phyloP scores from a whole-genome alignment of 306 rosid species.

The Cucurbita moschata region DNA sequence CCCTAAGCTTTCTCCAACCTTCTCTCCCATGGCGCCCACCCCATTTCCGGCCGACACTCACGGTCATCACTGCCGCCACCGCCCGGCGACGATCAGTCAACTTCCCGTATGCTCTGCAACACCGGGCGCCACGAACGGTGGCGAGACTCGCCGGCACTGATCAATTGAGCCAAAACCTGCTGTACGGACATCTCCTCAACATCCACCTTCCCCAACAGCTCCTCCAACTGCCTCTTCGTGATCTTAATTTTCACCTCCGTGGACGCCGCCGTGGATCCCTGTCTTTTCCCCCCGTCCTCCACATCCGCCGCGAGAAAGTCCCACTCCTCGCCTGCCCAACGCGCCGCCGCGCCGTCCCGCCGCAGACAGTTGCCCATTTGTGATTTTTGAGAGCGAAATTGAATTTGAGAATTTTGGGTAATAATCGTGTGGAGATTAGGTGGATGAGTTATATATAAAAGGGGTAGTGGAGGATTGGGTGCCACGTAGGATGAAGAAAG shows the following conservation, averaged over 20 bases:
- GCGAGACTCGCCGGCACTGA: slow-evolving; percentile 21
- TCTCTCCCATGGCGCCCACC: neutral
- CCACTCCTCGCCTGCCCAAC: slow-evolving; percentile 36
- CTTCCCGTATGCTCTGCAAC: slow-evolving; percentile 66
- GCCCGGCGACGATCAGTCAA: slow-evolving; percentile 7
- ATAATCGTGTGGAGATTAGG: neutral
- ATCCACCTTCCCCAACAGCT: slow-evolving; percentile 33
- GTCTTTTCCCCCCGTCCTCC: neutral
- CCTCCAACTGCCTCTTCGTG: slow-evolving; percentile 54
- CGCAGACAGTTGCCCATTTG: slow-evolving; percentile 67
- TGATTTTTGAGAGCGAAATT: neutral
- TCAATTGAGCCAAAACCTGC: slow-evolving; percentile 38
- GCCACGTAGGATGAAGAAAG: slow-evolving; percentile 1
- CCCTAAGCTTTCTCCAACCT: neutral
- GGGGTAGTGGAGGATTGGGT: neutral
- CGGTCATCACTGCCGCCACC: no score
- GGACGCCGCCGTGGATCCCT: neutral
- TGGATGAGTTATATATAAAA: neutral
- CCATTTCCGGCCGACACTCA: neutral
- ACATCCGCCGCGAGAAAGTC: slow-evolving; percentile 7
- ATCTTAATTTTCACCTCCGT: slow-evolving; percentile 67
- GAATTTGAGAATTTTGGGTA: neutral
- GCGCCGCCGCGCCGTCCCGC: slow-evolving; percentile 24
- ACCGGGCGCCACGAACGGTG: slow-evolving; percentile 58
- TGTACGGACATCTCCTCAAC: slow-evolving; percentile 38